Evolutionary conservation across 2,329 filamentous ascomycete genomes (phyloP).

Genomic region (Pseudogymnoascus sp.): DNA sequence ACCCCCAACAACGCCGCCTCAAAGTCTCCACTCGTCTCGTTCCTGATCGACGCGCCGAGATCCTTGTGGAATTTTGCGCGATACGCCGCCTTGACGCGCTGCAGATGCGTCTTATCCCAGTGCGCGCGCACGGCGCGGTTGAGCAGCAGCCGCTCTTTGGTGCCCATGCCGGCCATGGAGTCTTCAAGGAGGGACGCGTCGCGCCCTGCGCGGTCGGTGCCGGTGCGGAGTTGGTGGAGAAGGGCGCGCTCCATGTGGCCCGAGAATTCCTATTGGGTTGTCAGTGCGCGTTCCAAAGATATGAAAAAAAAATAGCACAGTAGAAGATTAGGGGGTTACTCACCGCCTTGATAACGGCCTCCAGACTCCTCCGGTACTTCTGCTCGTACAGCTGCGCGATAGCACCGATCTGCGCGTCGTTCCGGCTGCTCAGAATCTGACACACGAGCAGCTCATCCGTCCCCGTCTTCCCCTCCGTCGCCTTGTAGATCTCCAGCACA

Average conservation of each 20-base stretch:
- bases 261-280: slow-evolving; percentile 56
- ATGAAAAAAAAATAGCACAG: slow-evolving; percentile 11
- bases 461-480: slow-evolving; percentile 63
- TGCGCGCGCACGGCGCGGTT: slow-evolving; percentile 71
- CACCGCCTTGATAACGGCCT: slow-evolving; percentile 40
- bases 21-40: slow-evolving; percentile 83
- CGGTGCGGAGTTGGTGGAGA: slow-evolving; percentile 67
- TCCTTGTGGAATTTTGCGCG: slow-evolving; percentile 59
- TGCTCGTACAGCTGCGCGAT: slow-evolving; percentile 67
- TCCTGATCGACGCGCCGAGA: slow-evolving; percentile 60
- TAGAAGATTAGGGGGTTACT: slow-evolving; percentile 36
- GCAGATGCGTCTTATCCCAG: slow-evolving; percentile 70
- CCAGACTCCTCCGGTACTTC: slow-evolving; percentile 61
- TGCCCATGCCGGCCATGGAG: slow-evolving; percentile 78
- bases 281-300: slow-evolving; percentile 11
- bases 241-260: slow-evolving; percentile 89
- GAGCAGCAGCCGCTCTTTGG: slow-evolving; percentile 74
- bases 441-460: slow-evolving; percentile 72
- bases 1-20: slow-evolving; percentile 64
- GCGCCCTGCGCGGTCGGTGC: slow-evolving; percentile 71
- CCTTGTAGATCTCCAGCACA: slow-evolving; percentile 66
- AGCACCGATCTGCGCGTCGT: slow-evolving; percentile 75
- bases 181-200: slow-evolving; percentile 79
- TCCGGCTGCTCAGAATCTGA: slow-evolving; percentile 65
- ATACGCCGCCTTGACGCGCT: slow-evolving; percentile 72